Percentiles rank a stretch among this genome's conserved stretches.
Evolutionary conservation across 192 early-diverging fungal genomes (phyloP).

Genomic region (Coemansia sp.): DNA sequence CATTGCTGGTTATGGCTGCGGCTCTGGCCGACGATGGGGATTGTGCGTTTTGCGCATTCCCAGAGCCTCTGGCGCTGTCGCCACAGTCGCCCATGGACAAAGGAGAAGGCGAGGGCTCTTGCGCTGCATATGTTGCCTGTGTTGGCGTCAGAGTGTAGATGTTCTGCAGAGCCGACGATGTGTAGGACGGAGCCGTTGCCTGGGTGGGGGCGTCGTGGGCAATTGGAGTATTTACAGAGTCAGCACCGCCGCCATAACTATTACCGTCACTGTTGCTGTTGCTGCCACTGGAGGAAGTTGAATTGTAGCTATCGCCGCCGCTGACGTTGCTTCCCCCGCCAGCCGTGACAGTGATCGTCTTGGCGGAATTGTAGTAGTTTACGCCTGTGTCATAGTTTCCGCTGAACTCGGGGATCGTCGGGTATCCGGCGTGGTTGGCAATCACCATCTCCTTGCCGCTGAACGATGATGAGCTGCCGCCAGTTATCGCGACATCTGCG

Average conservation of each 20-base stretch:
- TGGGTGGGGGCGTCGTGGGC: neutral
- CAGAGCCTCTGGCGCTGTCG: too few relatives aligned
- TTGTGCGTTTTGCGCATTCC: too few relatives aligned
- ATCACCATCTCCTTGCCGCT: slow-evolving; percentile 37
- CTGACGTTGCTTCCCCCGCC: slow-evolving; percentile 24
- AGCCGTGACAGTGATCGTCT: slow-evolving; percentile 10
- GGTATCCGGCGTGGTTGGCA: slow-evolving; percentile 42
- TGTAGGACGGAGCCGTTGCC: neutral
- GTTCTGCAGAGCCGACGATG: slow-evolving; percentile 4
- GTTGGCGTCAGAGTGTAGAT: neutral
- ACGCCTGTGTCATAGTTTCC: slow-evolving; percentile 14
- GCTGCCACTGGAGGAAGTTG: neutral
- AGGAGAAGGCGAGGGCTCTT: too few relatives aligned
- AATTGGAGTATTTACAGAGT: neutral
- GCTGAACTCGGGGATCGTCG: slow-evolving; percentile 34
- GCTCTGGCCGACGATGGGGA: too few relatives aligned
- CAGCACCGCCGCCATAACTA: neutral
- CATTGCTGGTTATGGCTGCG: too few relatives aligned
- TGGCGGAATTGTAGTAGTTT: slow-evolving; percentile 12
- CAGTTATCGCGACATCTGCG: slow-evolving; percentile 56
- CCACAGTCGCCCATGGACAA: too few relatives aligned
- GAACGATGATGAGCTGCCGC: slow-evolving; percentile 25
- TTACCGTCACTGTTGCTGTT: neutral
- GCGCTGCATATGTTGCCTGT: neutral
- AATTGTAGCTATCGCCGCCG: neutral